These are phyloP conservation scores for Dactylellina drechsleri DNA, from an alignment of 2,329 filamentous ascomycete genomes.

Conservation along the genomic window DNA sequence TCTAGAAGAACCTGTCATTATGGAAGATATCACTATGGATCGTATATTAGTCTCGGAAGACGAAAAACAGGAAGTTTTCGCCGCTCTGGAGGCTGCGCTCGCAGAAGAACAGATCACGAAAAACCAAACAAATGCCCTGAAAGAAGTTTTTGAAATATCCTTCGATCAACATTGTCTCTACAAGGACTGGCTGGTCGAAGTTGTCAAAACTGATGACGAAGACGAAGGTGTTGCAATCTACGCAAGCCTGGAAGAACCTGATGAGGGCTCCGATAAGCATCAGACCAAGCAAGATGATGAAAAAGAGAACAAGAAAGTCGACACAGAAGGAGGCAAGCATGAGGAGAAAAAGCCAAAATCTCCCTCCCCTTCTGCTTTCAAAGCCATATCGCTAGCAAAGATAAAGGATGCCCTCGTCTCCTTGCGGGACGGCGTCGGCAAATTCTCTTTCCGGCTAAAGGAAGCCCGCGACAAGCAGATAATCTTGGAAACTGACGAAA, in stretches of 20 bases:
- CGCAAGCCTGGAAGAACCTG: slow-evolving; percentile 2
- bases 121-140: slow-evolving; percentile 34
- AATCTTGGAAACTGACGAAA: slow-evolving; percentile 20
- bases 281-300: background rate
- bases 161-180: slow-evolving; percentile 36
- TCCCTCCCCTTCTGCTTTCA: slow-evolving; percentile 1
- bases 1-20: slow-evolving; percentile 20
- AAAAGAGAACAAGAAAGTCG: background rate
- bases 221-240: slow-evolving; percentile 32
- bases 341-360: slow-evolving; percentile 11
- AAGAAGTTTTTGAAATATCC: slow-evolving; percentile 33
- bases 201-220: slow-evolving; percentile 9
- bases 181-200: slow-evolving; percentile 19
- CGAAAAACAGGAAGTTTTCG: slow-evolving; percentile 29
- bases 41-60: slow-evolving; percentile 27
- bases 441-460: slow-evolving; percentile 36
- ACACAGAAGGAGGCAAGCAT: slow-evolving; percentile 2
- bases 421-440: slow-evolving; percentile 40
- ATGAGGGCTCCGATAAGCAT: background rate
- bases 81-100: slow-evolving; percentile 14
- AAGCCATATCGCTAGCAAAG: slow-evolving; percentile 20
- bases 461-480: slow-evolving; percentile 47
- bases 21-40: slow-evolving; percentile 46
- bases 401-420: slow-evolving; percentile 28
- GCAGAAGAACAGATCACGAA: slow-evolving; percentile 15